These are phyloP conservation scores for Ochetophila trinervis DNA, from an alignment of 306 rosid species.

Conservation along the genomic window DNA sequence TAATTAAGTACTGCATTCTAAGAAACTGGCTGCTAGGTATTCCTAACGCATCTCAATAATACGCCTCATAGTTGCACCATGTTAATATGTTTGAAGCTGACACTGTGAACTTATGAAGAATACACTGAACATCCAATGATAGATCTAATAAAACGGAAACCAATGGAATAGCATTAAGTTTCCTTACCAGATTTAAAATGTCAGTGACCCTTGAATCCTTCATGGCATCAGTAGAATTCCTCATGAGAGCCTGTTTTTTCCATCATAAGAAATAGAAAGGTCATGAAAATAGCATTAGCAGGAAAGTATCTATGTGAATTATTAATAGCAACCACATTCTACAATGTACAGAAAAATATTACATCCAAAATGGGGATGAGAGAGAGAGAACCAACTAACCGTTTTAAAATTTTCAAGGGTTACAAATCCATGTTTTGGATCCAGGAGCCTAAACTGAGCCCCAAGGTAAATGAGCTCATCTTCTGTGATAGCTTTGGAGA, in stretches of 20 bases:
- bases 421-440: conserved; percentile 66
- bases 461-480: conserved; percentile 79
- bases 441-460: conserved; percentile 76
- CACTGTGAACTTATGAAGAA: neutral
- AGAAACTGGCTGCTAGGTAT: too few species aligned
- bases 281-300: conserved; percentile 17
- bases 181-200: conserved; percentile 68
- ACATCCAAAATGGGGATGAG: conserved; percentile 4
- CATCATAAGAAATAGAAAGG: conserved; percentile 24
- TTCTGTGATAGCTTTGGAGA: conserved; percentile 75
- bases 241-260: conserved; percentile 71
- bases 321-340: neutral
- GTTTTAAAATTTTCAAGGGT: conserved; percentile 70
- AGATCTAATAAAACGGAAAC: neutral
- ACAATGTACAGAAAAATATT: neutral
- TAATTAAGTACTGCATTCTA: too few species aligned
- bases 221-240: conserved; percentile 89
- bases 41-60: neutral
- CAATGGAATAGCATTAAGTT: conserved; percentile 14
- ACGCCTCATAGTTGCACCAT: neutral
- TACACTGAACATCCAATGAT: neutral
- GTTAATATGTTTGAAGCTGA: neutral
- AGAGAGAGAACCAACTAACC: conserved; percentile 43
- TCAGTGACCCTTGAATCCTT: conserved; percentile 74
- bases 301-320: neutral